phyloP scores from a whole-genome alignment of 1,284 basidiomycete species.

The Boletus albobrunnescens region DNA sequence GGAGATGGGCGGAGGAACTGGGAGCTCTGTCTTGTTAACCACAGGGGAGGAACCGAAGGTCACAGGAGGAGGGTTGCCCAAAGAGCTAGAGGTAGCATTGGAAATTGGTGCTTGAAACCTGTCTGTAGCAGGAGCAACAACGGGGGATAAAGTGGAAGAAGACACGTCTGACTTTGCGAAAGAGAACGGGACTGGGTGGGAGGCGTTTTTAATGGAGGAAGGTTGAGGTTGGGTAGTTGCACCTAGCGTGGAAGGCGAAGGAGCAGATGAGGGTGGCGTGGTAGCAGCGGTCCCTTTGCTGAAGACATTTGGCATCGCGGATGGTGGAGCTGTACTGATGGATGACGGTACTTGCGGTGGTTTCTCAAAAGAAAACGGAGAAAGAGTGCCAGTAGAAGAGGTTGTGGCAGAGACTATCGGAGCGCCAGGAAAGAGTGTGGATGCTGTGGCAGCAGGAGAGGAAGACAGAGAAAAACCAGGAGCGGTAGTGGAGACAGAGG shows the following conservation, averaged over 20 bases:
- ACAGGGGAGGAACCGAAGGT: constrained; percentile 24
- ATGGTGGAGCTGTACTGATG: constrained; percentile 14
- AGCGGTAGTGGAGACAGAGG: constrained; percentile 5
- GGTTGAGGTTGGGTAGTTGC: constrained; percentile 9
- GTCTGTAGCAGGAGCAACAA: not conserved
- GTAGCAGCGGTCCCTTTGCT: constrained; percentile 11
- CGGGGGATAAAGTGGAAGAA: constrained; percentile 1
- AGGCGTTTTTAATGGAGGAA: constrained; percentile 3
- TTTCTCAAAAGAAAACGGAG: constrained; percentile 19
- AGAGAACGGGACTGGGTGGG: constrained; percentile 18
- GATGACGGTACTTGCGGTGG: constrained; percentile 11
- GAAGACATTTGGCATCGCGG: constrained; percentile 26
- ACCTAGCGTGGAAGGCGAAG: constrained; percentile 5
- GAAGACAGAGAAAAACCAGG: constrained; percentile 15
- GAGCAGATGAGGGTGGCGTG: not conserved
- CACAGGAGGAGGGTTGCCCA: constrained; percentile 14
- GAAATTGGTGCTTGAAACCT: constrained; percentile 14
- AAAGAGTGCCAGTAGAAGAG: constrained; percentile 4
- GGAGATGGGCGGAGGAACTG: constrained; percentile 6
- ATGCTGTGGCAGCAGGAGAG: constrained; percentile 6
- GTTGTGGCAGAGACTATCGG: not conserved
- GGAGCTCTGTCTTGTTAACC: constrained; percentile 10
- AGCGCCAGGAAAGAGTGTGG: constrained; percentile 7
- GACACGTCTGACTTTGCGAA: constrained; percentile 15
- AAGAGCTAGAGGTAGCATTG: constrained; percentile 2